Evolutionary conservation across 2,329 filamentous ascomycete genomes (phyloP), one percentile per base, ranked within the genome.

Genomic region (Diaporthe vaccinii): DNA sequence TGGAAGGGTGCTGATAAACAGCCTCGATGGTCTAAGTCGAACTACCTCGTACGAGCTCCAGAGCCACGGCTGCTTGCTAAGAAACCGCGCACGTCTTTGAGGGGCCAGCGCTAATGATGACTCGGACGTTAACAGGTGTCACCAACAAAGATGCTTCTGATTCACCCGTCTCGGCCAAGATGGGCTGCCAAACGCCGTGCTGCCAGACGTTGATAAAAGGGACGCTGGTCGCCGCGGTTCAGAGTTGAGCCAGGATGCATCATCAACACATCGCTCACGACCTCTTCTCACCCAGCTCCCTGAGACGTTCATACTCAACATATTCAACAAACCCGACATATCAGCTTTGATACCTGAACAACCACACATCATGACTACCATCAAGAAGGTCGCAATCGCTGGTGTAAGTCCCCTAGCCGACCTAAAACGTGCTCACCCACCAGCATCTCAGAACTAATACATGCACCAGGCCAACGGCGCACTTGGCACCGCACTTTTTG

Each of bases 311-410:
- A 25, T 2, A 12, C 34, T 41, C 12, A 20, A 7, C 6, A 61
- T 61, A 41, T 4, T 15, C 39, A 3, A 28, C 17, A 34, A 0
- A 57, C 6, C 28, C 28, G 20, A 25, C 7, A 15, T 59, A 59
- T 25, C 34, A 68, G 22, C 44, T 51, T 14, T 51, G 41, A 51
- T 4, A 34, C 10, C 14, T 20, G 17, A 36, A 20, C 15, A 39
- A 8, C 8, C 22, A 17, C 46, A 53, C 14, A 53, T 68, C 46
- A 68, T 68, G 65, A 53, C 75, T 51, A 34, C 79, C 46, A 79
- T 85, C 77, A 85, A 84, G 78, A 86, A 84, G 77, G 80, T 87
- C 57, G 82, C 81, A 14, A 67, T 86, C n/a, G 80, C 81, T 51
- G 85, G 85, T 75, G 84, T 80, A 72, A 78, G 79, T 76, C 59